These are phyloP conservation scores for Vanrija pseudolonga DNA, from an alignment of 1,284 basidiomycete genomes.

Conservation along the genomic window DNA sequence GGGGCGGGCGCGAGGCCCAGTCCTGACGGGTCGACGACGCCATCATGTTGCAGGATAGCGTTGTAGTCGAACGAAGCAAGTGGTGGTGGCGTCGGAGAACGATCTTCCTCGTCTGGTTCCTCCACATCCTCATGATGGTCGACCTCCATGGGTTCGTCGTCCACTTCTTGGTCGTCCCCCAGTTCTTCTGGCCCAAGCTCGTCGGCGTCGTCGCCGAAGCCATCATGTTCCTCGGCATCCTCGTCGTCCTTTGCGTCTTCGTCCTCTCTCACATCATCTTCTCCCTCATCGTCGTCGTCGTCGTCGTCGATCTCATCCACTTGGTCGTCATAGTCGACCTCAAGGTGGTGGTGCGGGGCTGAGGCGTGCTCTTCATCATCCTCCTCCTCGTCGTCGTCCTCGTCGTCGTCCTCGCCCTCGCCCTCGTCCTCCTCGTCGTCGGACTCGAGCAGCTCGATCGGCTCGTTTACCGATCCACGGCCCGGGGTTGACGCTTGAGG, in stretches of 20 bases:
- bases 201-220: too few species aligned
- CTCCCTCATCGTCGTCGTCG: neutral
- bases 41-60: neutral
- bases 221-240: neutral
- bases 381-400: neutral
- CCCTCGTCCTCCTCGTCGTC: neutral
- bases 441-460: neutral
- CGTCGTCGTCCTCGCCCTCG: neutral
- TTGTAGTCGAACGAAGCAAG: neutral
- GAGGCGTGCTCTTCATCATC: neutral
- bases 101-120: neutral
- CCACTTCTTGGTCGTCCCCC: constrained; percentile 3
- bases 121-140: neutral
- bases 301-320: constrained; percentile 1
- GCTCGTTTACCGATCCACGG: neutral
- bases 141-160: neutral
- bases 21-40: neutral
- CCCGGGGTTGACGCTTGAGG: neutral
- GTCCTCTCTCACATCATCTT: constrained; percentile 1
- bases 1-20: neutral
- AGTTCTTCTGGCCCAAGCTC: neutral
- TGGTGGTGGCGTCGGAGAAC: neutral
- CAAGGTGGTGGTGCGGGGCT: neutral
- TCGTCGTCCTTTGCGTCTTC: constrained; percentile 6
- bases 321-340: constrained; percentile 5